Evolutionary conservation across 2,329 filamentous ascomycete genomes (phyloP), one percentile per base, ranked within the genome.

Genomic region (Ascochyta fabae): DNA sequence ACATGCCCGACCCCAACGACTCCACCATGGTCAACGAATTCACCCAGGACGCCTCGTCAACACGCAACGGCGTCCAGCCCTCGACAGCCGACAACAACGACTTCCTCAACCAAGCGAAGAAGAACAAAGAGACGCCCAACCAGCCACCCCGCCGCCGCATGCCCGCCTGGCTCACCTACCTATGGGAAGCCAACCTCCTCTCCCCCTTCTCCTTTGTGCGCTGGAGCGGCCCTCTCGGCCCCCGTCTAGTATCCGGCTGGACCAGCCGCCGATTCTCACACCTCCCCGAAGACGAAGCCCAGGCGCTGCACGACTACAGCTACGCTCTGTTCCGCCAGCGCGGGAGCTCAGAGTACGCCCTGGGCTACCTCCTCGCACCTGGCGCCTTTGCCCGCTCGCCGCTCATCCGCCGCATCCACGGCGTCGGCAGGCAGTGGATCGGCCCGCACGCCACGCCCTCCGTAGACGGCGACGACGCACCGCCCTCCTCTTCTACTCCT

Each of bases 241-340:
- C 95, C 3, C 87, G 93, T 23, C 86, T 99, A 33, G 92, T 97
- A 1, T 97, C 92, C 0, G 93, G 92, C 54, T 99, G 95, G 95
- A 97, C 92, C 8, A 92, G 89, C 15, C 87, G 95, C 19, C 88
- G 95, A 33, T 99, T 99, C 79, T 92, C 90, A 41, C 92, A 96
- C 71, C 83, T 99, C 0, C 93, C 92, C 0, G 74, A 83, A 0
- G 86, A 87, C 4, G 94, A 99, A 77, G 88, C 90, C 5, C 86
- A 92, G 64, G 89, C 90, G 0, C 83, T 99, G 3, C 95, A 99
- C 77, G 88, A 93, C 70, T 99, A 99, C 77, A 88, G 92, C 22
- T 99, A 98, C 77, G 91, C 90, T 9, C 88, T 99, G 36, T 99
- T 99, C 81, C 88, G 91, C 56, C 92, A 96, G 74, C 86, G 89